These are phyloP conservation scores for Eudorina sp. DNA, from an alignment of 139 green algal species.

Conservation along the genomic window DNA sequence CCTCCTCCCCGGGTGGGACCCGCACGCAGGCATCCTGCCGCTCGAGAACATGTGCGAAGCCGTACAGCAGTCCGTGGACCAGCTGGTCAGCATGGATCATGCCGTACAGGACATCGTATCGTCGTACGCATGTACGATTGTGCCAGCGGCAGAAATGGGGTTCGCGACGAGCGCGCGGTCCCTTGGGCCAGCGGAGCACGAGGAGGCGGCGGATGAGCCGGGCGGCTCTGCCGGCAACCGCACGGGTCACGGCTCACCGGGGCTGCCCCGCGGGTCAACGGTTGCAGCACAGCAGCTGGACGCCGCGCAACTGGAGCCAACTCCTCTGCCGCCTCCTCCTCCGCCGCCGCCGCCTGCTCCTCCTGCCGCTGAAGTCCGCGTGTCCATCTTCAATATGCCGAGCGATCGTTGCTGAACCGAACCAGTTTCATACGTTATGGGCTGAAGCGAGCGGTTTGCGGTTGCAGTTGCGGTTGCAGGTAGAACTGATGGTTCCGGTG, in stretches of 20 bases:
- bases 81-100: conserved; percentile 33
- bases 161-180: no score
- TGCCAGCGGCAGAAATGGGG: background rate
- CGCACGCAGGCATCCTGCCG: conserved; percentile 60
- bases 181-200: background rate
- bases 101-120: conserved; percentile 37
- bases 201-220: background rate
- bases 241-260: background rate
- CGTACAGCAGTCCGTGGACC: conserved; percentile 42
- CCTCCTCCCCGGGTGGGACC: conserved; percentile 60
- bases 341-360: background rate
- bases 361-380: background rate
- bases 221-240: background rate
- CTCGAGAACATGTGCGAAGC: conserved; percentile 63
- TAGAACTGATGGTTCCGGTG: no score
- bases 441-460: no score
- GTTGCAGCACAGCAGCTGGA: background rate
- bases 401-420: conserved; percentile 19
- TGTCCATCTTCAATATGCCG: background rate
- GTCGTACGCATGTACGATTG: background rate
- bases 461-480: no score
- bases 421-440: no score
- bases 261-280: background rate
- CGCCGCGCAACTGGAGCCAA: background rate
- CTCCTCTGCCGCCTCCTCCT: background rate